A percentile compares a stretch with the other conserved stretches of the same genome.
These are phyloP conservation scores for Boletus semigastroideus DNA, from an alignment of 1,284 basidiomycete genomes.

Conservation along the genomic window DNA sequence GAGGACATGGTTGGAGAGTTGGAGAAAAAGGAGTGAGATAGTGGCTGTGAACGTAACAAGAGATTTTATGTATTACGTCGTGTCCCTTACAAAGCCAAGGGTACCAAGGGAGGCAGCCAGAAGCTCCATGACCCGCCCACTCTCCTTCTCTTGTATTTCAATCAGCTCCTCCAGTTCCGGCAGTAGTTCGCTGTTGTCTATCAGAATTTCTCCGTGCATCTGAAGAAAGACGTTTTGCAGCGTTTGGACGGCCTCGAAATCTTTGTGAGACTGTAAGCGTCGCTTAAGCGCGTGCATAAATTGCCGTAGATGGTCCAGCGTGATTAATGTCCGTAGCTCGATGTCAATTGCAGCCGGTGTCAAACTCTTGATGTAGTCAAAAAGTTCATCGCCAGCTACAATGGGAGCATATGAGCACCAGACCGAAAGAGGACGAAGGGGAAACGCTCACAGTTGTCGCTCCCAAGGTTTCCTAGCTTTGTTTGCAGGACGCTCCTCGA, in stretches of 20 bases:
- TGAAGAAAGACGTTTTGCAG: constrained; percentile 83
- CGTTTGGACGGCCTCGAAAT: constrained; percentile 96
- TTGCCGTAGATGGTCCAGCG: constrained; percentile 59
- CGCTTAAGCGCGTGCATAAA: constrained; percentile 78
- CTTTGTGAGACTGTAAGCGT: constrained; percentile 76
- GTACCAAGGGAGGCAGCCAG: constrained; percentile 71
- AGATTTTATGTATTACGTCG: constrained; percentile 29
- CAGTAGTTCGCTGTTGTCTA: constrained; percentile 66
- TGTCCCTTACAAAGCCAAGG: constrained; percentile 62
- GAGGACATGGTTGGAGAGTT: constrained; percentile 19
- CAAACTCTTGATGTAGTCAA: constrained; percentile 82
- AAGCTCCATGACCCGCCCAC: constrained; percentile 68
- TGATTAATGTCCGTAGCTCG: constrained; percentile 82
- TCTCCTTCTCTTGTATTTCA: constrained; percentile 69
- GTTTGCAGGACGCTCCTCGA: constrained; percentile 76
- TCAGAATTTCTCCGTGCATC: constrained; percentile 81
- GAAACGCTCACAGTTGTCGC: constrained; percentile 63
- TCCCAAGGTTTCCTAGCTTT: constrained; percentile 58
- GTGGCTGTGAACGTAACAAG: constrained; percentile 19
- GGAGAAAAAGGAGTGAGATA: not conserved
- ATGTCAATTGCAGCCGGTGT: constrained; percentile 90
- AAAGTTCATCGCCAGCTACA: constrained; percentile 72
- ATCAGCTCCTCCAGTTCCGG: constrained; percentile 56
- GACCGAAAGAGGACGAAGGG: not conserved
- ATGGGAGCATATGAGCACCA: constrained; percentile 1